Base-by-base conservation (phyloP, 1,284 basidiomycete genomes). In the Uromyces viciae-fabae region DNA sequence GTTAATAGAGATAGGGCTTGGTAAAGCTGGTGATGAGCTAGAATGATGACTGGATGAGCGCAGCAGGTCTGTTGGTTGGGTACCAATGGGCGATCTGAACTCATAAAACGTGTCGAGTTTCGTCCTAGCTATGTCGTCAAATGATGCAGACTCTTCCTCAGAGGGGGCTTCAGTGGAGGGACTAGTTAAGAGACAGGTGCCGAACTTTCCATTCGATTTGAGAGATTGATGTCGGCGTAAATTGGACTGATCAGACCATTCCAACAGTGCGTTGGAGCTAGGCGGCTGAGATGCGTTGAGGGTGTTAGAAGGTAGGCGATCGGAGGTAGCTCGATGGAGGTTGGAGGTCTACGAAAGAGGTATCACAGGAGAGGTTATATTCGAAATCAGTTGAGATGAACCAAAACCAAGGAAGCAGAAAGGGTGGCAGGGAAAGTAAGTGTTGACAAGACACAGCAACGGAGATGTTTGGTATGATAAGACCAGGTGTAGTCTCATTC, bases 221-320 rank as follows among this genome's bases (percentile, higher is more conserved):
- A 78, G 52, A 69, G 75, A 78, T 66, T 69, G 75, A 38, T 66
- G 66, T 42, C 75, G 40, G 49, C 75, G 42, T 69, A 78, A 33
- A 52, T 69, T 78, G 22, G 60, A 54, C 69, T 78, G 75, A 33
- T 69, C 62, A 11, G 64, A 33, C 75, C 75, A 78, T 25, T 52
- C 46, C 36, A 31, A 49, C 62, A 66, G 40, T n/a, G 56, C n/a
- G 46, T 40, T 69, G 28, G 52, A 69, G 75, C 52, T 78, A 28
- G 75, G 62, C 38, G 62, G 66, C 40, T 54, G 60, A 42, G 66
- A 69, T 36, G 60, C 60, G 49, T 78, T 78, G 36, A 69, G 58
- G 14, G 36, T 42, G 54, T 69, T 54, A 9, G 75, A 78, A 11
- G 75, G 56, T 22, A 78, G 49, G 43, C 75, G 64, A 66, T 78